Conservation (phyloP, 1,139 yeast genomes). For the Geotrichum cucujoidarum region DNA sequence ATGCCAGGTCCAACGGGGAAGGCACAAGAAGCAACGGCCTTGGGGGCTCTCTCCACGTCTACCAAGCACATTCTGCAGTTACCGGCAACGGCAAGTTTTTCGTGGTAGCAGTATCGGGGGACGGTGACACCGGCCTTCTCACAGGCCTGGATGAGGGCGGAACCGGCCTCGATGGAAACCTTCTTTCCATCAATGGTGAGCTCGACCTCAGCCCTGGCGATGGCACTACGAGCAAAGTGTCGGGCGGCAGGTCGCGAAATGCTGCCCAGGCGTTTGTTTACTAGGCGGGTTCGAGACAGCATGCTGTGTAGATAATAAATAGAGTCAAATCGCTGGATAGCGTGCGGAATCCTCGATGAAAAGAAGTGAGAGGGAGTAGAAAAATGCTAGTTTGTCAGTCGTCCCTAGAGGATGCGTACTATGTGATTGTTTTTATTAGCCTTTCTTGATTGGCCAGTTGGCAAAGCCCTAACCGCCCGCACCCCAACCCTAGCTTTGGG, state of each 20-base stretch:
- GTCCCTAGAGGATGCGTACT: neutral
- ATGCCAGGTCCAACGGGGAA: slow-evolving; percentile 87
- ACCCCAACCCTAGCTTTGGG: slow-evolving; percentile 5
- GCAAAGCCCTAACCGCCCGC: slow-evolving; percentile 1
- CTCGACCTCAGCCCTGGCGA: slow-evolving; percentile 53
- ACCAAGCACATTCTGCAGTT: slow-evolving; percentile 93
- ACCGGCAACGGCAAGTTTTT: slow-evolving; percentile 88
- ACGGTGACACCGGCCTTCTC: slow-evolving; percentile 86
- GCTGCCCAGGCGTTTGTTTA: slow-evolving; percentile 18
- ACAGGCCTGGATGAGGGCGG: slow-evolving; percentile 86
- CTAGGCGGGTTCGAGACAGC: slow-evolving; percentile 23
- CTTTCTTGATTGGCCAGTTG: neutral
- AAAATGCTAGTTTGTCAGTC: neutral
- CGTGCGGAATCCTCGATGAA: neutral
- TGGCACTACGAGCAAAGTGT: slow-evolving; percentile 31
- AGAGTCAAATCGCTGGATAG: neutral
- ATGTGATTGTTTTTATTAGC: slow-evolving; percentile 3
- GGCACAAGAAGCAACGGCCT: slow-evolving; percentile 86
- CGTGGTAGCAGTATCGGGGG: slow-evolving; percentile 90
- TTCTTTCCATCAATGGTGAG: slow-evolving; percentile 74
- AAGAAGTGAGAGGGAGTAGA: neutral
- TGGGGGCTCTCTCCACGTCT: slow-evolving; percentile 86
- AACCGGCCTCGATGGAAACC: slow-evolving; percentile 78
- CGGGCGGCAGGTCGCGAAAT: slow-evolving; percentile 20
- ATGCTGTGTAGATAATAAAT: slow-evolving; percentile 2